Conservation (phyloP, 441 rosid species). For the Raphanus hybrid region DNA sequence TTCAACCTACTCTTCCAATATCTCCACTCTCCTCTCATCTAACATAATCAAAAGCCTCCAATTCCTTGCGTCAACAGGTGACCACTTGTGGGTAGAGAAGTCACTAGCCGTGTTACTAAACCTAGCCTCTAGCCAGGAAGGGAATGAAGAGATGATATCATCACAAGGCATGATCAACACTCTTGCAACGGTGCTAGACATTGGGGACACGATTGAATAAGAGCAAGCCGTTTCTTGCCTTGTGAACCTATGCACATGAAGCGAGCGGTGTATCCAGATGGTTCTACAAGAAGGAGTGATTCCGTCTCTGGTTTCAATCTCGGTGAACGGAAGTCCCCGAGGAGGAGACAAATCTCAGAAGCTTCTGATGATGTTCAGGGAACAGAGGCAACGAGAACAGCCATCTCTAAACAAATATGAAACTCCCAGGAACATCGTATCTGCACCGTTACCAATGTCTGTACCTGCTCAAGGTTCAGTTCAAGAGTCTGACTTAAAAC, state of each 20-base stretch:
- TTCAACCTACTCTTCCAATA: conserved; percentile 60
- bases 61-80: conserved; percentile 58
- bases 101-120: conserved; percentile 76
- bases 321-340: conserved; percentile 81
- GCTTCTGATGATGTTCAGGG: conserved; percentile 90
- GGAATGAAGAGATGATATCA: conserved; percentile 67
- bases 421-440: conserved; percentile 36
- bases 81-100: conserved; percentile 73
- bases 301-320: conserved; percentile 89
- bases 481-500: conserved; percentile 42
- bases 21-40: conserved; percentile 63
- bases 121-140: conserved; percentile 62
- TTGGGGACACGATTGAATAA: conserved; percentile 66
- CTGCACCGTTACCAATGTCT: conserved; percentile 31
- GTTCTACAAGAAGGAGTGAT: conserved; percentile 97
- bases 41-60: conserved; percentile 63
- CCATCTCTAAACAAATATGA: conserved; percentile 43
- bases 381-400: conserved; percentile 87
- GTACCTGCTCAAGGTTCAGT: conserved; percentile 27
- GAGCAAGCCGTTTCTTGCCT: conserved; percentile 87
- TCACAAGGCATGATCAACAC: conserved; percentile 60
- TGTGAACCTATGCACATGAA: conserved; percentile 64
- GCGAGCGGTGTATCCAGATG: conserved; percentile 75
- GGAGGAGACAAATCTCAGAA: conserved; percentile 93
- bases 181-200: conserved; percentile 66